A percentile compares a stretch with the other conserved stretches of the same genome.
These are phyloP conservation scores for Hypoxylon sp. DNA, from an alignment of 2,329 filamentous ascomycete genomes.

Conservation along the genomic window DNA sequence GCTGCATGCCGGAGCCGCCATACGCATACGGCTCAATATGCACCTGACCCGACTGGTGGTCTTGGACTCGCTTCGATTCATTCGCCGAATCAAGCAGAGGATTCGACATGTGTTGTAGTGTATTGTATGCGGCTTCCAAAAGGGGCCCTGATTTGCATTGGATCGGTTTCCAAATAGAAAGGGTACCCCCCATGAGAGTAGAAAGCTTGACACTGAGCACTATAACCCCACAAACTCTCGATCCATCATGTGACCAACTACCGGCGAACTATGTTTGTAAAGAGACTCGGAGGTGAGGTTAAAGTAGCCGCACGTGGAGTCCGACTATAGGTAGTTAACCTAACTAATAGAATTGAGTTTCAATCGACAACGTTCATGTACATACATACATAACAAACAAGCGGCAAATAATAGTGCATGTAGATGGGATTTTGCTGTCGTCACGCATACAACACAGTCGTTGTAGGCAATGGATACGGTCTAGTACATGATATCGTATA, in stretches of 20 bases:
- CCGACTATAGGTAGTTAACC: conserved; percentile 34
- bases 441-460: conserved; percentile 25
- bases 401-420: conserved; percentile 9
- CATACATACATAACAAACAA: background rate
- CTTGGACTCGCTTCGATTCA: conserved; percentile 24
- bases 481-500: conserved; percentile 23
- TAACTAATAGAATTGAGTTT: conserved; percentile 20
- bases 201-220: conserved; percentile 4
- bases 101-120: conserved; percentile 43
- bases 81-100: conserved; percentile 38
- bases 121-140: conserved; percentile 39
- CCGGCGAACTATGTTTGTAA: conserved; percentile 10
- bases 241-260: conserved; percentile 38
- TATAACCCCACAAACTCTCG: conserved; percentile 19
- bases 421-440: conserved; percentile 16
- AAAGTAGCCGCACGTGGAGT: conserved; percentile 38
- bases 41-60: conserved; percentile 42
- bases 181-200: conserved; percentile 20
- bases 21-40: conserved; percentile 39
- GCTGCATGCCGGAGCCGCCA: conserved; percentile 39
- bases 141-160: conserved; percentile 31
- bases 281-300: conserved; percentile 25
- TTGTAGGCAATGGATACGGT: conserved; percentile 31
- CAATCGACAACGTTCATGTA: background rate
- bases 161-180: conserved; percentile 30